A percentile compares a stretch with the other conserved stretches of the same genome.
Evolutionary conservation across 768 basidiomycete species (phyloP).

Genomic region (Termitomyces sp.): DNA sequence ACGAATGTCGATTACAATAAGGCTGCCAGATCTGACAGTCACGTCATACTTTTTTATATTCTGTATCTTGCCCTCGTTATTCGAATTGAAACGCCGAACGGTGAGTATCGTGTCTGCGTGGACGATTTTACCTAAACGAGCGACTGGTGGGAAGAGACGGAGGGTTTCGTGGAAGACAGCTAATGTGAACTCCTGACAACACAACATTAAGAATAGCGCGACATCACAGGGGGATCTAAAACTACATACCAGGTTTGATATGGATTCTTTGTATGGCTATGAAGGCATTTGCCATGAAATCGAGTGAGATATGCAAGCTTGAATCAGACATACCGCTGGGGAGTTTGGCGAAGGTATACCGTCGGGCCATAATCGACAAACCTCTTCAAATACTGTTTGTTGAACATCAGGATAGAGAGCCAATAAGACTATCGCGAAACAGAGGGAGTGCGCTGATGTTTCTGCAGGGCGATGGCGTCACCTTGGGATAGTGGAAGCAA

Average conservation of each 20-base stretch:
- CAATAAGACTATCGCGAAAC: slow-evolving; percentile 36
- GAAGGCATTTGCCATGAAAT: not conserved
- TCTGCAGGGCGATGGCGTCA: slow-evolving; percentile 22
- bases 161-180: slow-evolving; percentile 43
- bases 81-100: slow-evolving; percentile 25
- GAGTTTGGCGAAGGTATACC: slow-evolving; percentile 11
- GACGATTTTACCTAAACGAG: slow-evolving; percentile 30
- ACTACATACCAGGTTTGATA: slow-evolving; percentile 29
- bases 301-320: not conserved
- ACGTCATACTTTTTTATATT: slow-evolving; percentile 26
- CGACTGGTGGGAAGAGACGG: slow-evolving; percentile 33
- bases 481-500: not conserved
- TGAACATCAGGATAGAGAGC: slow-evolving; percentile 49
- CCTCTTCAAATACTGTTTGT: slow-evolving; percentile 38
- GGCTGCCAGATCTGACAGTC: slow-evolving; percentile 31
- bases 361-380: slow-evolving; percentile 32
- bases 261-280: slow-evolving; percentile 29
- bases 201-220: not conserved
- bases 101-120: slow-evolving; percentile 28
- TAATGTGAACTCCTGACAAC: slow-evolving; percentile 32
- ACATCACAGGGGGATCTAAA: not conserved
- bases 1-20: slow-evolving; percentile 34
- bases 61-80: slow-evolving; percentile 17
- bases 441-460: slow-evolving; percentile 40
- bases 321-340: slow-evolving; percentile 21